Percentiles rank a stretch among this genome's conserved stretches.
phyloP scores from a whole-genome alignment of 1,284 basidiomycete species.

The Phenoliferia sp. region DNA sequence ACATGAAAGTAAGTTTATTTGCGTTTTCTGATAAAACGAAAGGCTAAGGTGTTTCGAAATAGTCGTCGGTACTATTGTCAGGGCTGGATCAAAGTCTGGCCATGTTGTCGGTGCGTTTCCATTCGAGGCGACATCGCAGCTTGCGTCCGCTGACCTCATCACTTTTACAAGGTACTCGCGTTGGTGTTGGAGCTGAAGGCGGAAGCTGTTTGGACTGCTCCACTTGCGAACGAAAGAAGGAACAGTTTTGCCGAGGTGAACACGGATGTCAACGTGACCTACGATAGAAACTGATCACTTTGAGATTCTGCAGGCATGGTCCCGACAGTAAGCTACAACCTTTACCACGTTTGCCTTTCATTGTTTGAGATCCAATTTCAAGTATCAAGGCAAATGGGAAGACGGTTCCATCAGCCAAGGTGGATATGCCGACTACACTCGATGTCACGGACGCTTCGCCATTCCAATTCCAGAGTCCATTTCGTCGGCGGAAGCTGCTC shows the following conservation, averaged over 20 bases:
- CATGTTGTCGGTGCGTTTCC: slow-evolving; percentile 45
- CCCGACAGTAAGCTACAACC: not conserved
- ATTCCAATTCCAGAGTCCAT: slow-evolving; percentile 63
- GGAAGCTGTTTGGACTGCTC: slow-evolving; percentile 44
- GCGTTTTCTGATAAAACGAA: too few relatives aligned
- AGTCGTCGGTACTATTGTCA: slow-evolving; percentile 44
- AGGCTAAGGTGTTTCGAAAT: too few relatives aligned
- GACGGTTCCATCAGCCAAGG: slow-evolving; percentile 49
- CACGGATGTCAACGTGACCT: too few relatives aligned
- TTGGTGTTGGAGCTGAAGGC: slow-evolving; percentile 50
- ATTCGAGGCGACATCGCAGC: too few relatives aligned
- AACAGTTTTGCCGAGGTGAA: slow-evolving; percentile 46
- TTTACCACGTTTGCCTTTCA: too few relatives aligned
- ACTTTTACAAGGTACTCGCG: too few relatives aligned
- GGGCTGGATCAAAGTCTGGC: slow-evolving; percentile 45
- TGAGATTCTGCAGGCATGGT: not conserved
- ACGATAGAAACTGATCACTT: too few relatives aligned
- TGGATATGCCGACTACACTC: slow-evolving; percentile 62
- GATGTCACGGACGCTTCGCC: slow-evolving; percentile 55
- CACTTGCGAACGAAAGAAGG: slow-evolving; percentile 43
- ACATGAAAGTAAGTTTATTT: not conserved
- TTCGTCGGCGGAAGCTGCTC: slow-evolving; percentile 50
- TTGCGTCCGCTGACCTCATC: too few relatives aligned
- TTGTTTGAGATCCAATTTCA: too few relatives aligned
- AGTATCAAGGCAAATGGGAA: slow-evolving; percentile 38